Conservation (phyloP, 441 rosid genomes). For the Croton laevigatus region DNA sequence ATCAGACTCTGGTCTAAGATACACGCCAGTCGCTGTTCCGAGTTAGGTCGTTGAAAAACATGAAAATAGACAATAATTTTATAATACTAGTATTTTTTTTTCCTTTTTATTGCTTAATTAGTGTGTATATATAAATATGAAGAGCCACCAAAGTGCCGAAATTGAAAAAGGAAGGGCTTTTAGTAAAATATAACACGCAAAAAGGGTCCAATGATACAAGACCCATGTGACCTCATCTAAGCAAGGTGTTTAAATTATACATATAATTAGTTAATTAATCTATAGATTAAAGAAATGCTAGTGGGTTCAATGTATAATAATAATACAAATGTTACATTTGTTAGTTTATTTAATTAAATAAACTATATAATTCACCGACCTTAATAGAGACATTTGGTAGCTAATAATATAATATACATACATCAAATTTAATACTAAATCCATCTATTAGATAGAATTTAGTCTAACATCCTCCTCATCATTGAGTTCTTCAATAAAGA, state of each 20-base stretch:
- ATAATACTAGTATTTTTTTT: too few species aligned
- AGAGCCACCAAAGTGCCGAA: too few species aligned
- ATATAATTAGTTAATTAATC: not conserved
- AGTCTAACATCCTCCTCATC: conserved; percentile 28
- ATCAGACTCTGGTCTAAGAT: too few species aligned
- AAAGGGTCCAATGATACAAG: conserved; percentile 39
- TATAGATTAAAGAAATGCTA: not conserved
- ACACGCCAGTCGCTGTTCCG: too few species aligned
- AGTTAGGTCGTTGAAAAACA: too few species aligned
- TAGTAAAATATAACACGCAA: conserved; percentile 24
- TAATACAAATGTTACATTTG: conserved; percentile 19
- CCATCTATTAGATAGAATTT: conserved; percentile 24
- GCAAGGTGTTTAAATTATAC: not conserved
- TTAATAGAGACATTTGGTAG: conserved; percentile 21
- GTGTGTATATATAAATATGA: too few species aligned
- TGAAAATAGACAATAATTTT: too few species aligned
- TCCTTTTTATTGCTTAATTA: too few species aligned
- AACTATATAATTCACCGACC: conserved; percentile 21
- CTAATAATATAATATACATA: conserved; percentile 11
- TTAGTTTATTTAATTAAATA: not conserved
- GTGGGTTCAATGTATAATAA: conserved; percentile 30
- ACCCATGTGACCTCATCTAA: conserved; percentile 63
- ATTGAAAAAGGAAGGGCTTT: not conserved
- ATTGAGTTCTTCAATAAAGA: conserved; percentile 19
- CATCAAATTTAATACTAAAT: not conserved